These are phyloP conservation scores for Polyplosphaeria fusca DNA, from an alignment of 495 filamentous ascomycete genomes.

Conservation along the genomic window DNA sequence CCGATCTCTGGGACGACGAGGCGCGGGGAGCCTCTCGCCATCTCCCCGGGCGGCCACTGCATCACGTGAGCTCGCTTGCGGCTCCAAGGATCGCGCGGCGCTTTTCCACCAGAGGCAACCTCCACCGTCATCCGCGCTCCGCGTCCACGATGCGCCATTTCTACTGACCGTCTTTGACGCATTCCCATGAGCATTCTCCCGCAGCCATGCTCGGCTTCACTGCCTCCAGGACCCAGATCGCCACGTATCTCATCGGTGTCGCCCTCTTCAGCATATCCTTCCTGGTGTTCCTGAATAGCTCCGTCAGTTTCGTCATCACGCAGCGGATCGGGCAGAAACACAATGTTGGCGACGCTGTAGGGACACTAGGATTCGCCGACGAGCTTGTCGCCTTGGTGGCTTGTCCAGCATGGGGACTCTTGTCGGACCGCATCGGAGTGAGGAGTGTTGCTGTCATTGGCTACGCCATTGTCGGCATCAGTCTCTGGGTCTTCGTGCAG, in stretches of 20 bases:
- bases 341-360: constrained; percentile 82
- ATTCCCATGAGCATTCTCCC: constrained; percentile 1
- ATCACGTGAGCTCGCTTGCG: too few relatives aligned
- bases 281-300: constrained; percentile 94
- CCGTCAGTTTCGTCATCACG: constrained; percentile 90
- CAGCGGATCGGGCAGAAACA: constrained; percentile 75
- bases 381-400: constrained; percentile 87
- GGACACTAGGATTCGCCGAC: constrained; percentile 93
- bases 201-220: constrained; percentile 47
- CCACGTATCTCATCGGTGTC: constrained; percentile 83
- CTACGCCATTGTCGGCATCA: constrained; percentile 72
- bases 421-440: constrained; percentile 88
- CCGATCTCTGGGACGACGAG: too few relatives aligned
- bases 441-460: constrained; percentile 66
- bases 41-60: too few relatives aligned
- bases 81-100: too few relatives aligned
- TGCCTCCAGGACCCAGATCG: constrained; percentile 68
- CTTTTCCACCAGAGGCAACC: too few relatives aligned
- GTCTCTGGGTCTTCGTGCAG: constrained; percentile 78
- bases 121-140: neutral
- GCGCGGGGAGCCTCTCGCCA: too few relatives aligned
- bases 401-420: constrained; percentile 85
- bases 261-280: constrained; percentile 95
- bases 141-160: too few relatives aligned
- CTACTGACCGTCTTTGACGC: neutral